Evolutionary conservation across 1,284 basidiomycete species (phyloP).

Genomic region (Ustilago xerochloae): DNA sequence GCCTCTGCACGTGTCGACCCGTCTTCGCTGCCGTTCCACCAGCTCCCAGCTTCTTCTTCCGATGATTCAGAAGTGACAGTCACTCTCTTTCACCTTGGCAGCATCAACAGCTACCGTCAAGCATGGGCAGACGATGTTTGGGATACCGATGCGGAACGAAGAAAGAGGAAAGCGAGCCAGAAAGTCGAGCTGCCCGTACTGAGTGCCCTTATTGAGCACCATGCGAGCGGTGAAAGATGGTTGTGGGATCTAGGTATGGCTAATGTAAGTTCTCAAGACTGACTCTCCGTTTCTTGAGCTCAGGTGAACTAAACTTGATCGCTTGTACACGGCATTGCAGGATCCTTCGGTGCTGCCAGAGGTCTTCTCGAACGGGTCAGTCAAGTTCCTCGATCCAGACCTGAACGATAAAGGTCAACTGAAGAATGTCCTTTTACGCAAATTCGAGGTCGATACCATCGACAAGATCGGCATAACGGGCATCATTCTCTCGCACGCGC

Average conservation of each 20-base stretch:
- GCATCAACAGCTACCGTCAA: slow-evolving; percentile 16
- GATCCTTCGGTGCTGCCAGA: background rate
- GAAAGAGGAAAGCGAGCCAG: slow-evolving; percentile 5
- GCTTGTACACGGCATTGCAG: no score
- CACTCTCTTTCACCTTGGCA: slow-evolving; percentile 22
- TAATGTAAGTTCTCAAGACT: slow-evolving; percentile 16
- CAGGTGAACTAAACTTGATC: no score
- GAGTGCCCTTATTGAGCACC: slow-evolving; percentile 19
- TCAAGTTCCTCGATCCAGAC: slow-evolving; percentile 2
- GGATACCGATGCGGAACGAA: background rate
- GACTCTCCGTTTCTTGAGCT: no score
- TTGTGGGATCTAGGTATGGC: slow-evolving; percentile 24
- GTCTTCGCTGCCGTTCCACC: slow-evolving; percentile 14
- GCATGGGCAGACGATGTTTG: slow-evolving; percentile 31
- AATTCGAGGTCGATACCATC: slow-evolving; percentile 17
- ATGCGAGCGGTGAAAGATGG: slow-evolving; percentile 10
- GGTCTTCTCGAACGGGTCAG: slow-evolving; percentile 6
- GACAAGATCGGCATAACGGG: slow-evolving; percentile 15
- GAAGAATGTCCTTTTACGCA: slow-evolving; percentile 13
- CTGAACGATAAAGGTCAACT: slow-evolving; percentile 12
- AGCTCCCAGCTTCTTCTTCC: background rate
- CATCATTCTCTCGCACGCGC: slow-evolving; percentile 29
- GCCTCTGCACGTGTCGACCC: slow-evolving; percentile 19
- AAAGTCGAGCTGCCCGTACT: slow-evolving; percentile 18
- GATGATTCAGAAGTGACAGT: slow-evolving; percentile 1